A percentile compares a stretch with the other conserved stretches of the same genome.
phyloP scores from a whole-genome alignment of 2,329 filamentous ascomycete species.

The Xylaria sp. region DNA sequence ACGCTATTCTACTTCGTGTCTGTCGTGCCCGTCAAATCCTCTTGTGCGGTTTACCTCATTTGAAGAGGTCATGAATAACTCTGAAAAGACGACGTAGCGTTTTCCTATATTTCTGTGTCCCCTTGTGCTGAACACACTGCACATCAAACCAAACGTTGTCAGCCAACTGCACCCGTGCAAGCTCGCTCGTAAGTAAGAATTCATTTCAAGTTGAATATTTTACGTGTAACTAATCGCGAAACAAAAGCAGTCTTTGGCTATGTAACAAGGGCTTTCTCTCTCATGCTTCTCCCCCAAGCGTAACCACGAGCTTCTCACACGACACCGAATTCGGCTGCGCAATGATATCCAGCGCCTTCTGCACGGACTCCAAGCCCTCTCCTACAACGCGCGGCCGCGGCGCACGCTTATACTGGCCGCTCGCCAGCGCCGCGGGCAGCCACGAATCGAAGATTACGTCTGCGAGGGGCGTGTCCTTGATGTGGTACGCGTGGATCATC shows the following conservation, averaged over 20 bases:
- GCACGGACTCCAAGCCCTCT: slow-evolving; percentile 47
- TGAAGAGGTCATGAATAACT: no score
- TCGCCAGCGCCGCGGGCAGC: slow-evolving; percentile 45
- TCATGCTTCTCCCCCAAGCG: slow-evolving; percentile 11
- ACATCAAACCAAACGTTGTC: neutral
- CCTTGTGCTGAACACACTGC: neutral
- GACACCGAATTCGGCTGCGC: slow-evolving; percentile 48
- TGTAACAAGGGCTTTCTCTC: neutral
- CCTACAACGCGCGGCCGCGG: slow-evolving; percentile 48
- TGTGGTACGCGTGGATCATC: slow-evolving; percentile 40
- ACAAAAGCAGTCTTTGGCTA: neutral
- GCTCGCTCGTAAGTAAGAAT: neutral
- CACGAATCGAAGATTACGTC: slow-evolving; percentile 43
- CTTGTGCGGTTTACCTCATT: no score
- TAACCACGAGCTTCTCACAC: slow-evolving; percentile 53
- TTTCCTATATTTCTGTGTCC: no score
- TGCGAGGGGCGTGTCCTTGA: slow-evolving; percentile 44
- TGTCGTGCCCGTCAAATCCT: no score
- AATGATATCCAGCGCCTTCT: slow-evolving; percentile 45
- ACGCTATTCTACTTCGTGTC: neutral
- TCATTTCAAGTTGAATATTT: neutral
- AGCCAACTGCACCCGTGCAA: neutral
- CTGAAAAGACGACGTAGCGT: no score
- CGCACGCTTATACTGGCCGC: slow-evolving; percentile 41
- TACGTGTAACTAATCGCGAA: neutral